phyloP scores from a whole-genome alignment of 345 rosid genomes.

The Toxicodendron radicans region DNA sequence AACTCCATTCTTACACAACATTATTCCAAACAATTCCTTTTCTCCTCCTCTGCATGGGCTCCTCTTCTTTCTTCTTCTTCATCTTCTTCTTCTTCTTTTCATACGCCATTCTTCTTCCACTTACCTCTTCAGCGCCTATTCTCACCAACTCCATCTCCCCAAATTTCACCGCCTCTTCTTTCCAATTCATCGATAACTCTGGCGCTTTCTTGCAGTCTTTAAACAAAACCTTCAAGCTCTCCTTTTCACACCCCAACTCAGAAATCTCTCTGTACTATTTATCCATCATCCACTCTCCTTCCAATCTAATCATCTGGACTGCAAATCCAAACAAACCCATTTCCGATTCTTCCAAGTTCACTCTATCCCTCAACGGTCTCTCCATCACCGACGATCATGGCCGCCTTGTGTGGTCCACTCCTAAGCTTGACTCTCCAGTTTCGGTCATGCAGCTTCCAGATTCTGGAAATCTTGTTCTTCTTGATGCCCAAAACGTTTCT shows the following conservation, averaged over 20 bases:
- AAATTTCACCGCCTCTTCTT: slow-evolving; percentile 24
- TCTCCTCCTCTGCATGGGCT: slow-evolving; percentile 1
- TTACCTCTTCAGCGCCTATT: neutral
- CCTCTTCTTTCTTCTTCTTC: neutral
- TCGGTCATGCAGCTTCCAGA: slow-evolving; percentile 19
- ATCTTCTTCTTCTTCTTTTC: neutral
- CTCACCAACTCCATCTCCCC: slow-evolving; percentile 17
- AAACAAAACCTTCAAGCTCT: slow-evolving; percentile 19
- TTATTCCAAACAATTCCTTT: neutral
- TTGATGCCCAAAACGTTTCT: slow-evolving; percentile 17
- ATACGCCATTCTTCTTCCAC: neutral
- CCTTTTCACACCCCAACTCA: slow-evolving; percentile 5
- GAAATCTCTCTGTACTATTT: slow-evolving; percentile 7
- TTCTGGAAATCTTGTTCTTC: slow-evolving; percentile 26
- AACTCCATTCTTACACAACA: neutral
- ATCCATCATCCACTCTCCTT: slow-evolving; percentile 20
- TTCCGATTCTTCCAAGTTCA: slow-evolving; percentile 22
- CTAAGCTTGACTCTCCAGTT: neutral
- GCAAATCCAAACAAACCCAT: slow-evolving; percentile 16
- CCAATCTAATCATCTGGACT: slow-evolving; percentile 25
- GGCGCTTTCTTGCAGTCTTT: slow-evolving; percentile 25
- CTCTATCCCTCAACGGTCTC: slow-evolving; percentile 19
- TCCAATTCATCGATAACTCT: slow-evolving; percentile 11
- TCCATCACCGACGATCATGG: neutral
- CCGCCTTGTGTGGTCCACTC: slow-evolving; percentile 19